Percentiles rank a stretch among this genome's conserved stretches.
These are phyloP conservation scores for Solanum acaule DNA, from an alignment of 257 asterid genomes.

Conservation along the genomic window DNA sequence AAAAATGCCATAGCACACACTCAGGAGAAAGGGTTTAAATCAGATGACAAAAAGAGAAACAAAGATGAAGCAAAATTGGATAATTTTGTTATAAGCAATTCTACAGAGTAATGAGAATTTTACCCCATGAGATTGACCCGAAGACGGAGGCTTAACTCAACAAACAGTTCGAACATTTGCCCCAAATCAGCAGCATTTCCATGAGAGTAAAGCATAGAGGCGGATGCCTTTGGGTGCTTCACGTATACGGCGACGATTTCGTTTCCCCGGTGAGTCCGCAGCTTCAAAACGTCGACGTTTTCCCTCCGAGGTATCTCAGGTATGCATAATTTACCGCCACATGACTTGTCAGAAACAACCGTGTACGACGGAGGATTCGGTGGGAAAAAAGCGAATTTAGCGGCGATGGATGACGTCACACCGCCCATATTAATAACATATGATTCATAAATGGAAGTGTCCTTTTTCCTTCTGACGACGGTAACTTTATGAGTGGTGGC, in stretches of 20 bases:
- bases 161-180: background rate
- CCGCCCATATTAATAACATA: slow-evolving; percentile 4
- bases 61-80: background rate
- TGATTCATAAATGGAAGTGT: too few relatives aligned
- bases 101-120: background rate
- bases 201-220: background rate
- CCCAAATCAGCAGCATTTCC: slow-evolving; percentile 5
- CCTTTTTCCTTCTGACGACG: background rate
- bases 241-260: background rate
- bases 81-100: background rate
- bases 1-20: background rate
- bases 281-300: slow-evolving; percentile 4
- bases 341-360: background rate
- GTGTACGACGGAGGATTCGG: slow-evolving; percentile 8
- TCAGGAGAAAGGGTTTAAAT: background rate
- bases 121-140: slow-evolving; percentile 2
- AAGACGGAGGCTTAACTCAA: background rate
- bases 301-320: background rate
- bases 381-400: slow-evolving; percentile 8
- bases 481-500: background rate
- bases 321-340: background rate
- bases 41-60: background rate
- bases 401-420: slow-evolving; percentile 11
- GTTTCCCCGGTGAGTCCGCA: background rate
- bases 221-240: background rate